Conservation (phyloP, 805 yeast genomes). For the Yarrowia alimentaria region DNA sequence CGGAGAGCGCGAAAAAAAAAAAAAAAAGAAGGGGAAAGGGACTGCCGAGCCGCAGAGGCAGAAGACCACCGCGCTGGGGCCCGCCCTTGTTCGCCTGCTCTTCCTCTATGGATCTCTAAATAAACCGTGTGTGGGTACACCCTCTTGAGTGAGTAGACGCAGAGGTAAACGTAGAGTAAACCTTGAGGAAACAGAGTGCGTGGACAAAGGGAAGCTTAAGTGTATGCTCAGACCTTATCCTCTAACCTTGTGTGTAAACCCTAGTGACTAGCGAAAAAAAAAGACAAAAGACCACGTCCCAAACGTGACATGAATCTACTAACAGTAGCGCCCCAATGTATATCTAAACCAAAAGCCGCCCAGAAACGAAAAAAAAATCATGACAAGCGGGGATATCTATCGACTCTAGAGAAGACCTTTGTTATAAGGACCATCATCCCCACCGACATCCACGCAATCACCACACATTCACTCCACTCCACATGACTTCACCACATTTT, state of each 20-base stretch:
- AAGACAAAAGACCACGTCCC: slow-evolving; percentile 17
- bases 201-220: background rate
- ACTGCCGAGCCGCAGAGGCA: too few species aligned
- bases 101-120: too few species aligned
- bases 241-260: background rate
- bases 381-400: slow-evolving; percentile 22
- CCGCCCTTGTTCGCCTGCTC: too few species aligned
- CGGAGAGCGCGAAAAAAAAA: too few species aligned
- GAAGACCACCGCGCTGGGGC: too few species aligned
- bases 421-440: slow-evolving; percentile 2
- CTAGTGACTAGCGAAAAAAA: background rate
- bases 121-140: too few species aligned
- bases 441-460: background rate
- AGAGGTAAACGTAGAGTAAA: too few species aligned
- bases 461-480: background rate
- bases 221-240: background rate
- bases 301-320: slow-evolving; percentile 20
- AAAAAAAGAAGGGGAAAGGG: too few species aligned
- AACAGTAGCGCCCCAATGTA: slow-evolving; percentile 20
- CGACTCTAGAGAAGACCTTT: slow-evolving; percentile 10
- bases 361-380: slow-evolving; percentile 9
- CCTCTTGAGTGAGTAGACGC: too few species aligned
- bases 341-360: slow-evolving; percentile 22
- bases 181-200: background rate
- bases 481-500: slow-evolving; percentile 14